phyloP scores from a whole-genome alignment of 768 basidiomycete genomes.

The Gymnopilus junonius region DNA sequence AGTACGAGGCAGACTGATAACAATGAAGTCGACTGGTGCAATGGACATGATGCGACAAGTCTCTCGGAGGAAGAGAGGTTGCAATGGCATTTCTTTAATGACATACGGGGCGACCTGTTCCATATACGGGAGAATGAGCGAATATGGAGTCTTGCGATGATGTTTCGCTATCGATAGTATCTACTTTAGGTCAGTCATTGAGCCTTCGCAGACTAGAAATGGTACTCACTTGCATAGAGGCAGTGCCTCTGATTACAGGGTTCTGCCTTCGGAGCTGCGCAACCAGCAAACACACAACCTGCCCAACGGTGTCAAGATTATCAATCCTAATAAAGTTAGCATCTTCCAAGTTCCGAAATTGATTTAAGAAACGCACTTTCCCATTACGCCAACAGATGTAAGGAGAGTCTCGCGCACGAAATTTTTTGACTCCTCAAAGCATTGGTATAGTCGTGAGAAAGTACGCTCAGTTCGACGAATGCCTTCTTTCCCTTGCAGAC shows the following conservation, averaged over 20 bases:
- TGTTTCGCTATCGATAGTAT: conserved; percentile 59
- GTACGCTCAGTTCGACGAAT: conserved; percentile 40
- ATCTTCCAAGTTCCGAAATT: neutral
- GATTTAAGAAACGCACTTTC: conserved; percentile 39
- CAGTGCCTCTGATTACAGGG: conserved; percentile 69
- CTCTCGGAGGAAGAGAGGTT: conserved; percentile 65
- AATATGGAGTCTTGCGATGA: conserved; percentile 65
- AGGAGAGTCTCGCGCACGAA: conserved; percentile 66
- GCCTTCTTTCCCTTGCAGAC: conserved; percentile 33
- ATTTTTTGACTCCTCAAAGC: conserved; percentile 50
- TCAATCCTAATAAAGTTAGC: conserved; percentile 40
- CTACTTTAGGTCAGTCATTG: conserved; percentile 38
- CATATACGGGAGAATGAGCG: conserved; percentile 72
- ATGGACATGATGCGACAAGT: conserved; percentile 71
- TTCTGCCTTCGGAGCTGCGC: conserved; percentile 71
- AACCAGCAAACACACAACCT: conserved; percentile 64
- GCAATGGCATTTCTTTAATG: conserved; percentile 57
- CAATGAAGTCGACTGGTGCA: conserved; percentile 61
- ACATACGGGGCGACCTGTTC: conserved; percentile 69
- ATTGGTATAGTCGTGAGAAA: conserved; percentile 50
- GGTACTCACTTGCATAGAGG: conserved; percentile 63
- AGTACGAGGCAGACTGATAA: conserved; percentile 62
- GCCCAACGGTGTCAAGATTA: conserved; percentile 57
- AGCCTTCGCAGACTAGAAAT: neutral
- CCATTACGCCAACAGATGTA: conserved; percentile 61